phyloP scores from a whole-genome alignment of 768 basidiomycete genomes.

The Austroboletus festivus region DNA sequence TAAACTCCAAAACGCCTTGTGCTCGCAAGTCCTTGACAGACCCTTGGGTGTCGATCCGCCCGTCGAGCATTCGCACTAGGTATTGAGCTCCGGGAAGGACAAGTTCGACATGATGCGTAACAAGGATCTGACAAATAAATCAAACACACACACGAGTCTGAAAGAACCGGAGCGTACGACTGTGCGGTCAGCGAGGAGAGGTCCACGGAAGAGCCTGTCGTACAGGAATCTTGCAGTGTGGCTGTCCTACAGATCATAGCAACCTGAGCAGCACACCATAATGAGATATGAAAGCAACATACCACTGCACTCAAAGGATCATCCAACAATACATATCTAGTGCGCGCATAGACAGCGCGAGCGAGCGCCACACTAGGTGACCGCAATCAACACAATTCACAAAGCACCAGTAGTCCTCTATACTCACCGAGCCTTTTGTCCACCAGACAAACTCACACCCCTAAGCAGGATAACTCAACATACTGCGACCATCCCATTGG shows the following conservation, averaged over 20 bases:
- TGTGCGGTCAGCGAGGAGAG: conserved; percentile 63
- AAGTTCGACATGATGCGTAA: conserved; percentile 83
- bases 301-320: conserved; percentile 83
- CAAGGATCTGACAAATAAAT: conserved; percentile 46
- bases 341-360: conserved; percentile 73
- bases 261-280: background rate
- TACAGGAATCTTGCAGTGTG: conserved; percentile 63
- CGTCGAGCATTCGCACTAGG: conserved; percentile 76
- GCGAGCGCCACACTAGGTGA: conserved; percentile 77
- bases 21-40: conserved; percentile 60
- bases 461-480: conserved; percentile 27
- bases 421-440: conserved; percentile 72
- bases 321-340: conserved; percentile 70
- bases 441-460: conserved; percentile 75
- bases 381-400: conserved; percentile 3
- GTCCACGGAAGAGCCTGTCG: conserved; percentile 63
- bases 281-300: conserved; percentile 26
- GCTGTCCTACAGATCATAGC: conserved; percentile 46
- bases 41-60: conserved; percentile 75
- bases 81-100: conserved; percentile 73
- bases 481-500: background rate
- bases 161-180: conserved; percentile 42
- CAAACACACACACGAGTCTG: background rate
- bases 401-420: no score
- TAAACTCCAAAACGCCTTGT: conserved; percentile 58